A percentile compares a stretch with the other conserved stretches of the same genome.
Evolutionary conservation across 805 yeast species (phyloP).

Genomic region (Metschnikowia cerradonensis): DNA sequence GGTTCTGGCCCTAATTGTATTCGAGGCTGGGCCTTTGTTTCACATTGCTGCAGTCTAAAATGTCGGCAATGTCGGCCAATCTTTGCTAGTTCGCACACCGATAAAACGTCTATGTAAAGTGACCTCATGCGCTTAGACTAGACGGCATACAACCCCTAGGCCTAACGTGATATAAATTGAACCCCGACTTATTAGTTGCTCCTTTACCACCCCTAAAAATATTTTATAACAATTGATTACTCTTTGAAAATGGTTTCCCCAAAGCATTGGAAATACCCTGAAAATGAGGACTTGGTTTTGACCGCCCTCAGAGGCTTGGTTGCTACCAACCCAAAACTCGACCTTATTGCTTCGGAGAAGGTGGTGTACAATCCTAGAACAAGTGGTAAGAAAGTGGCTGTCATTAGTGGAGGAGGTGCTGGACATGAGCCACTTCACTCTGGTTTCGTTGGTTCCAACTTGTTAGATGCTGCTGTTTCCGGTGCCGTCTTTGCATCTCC

Average conservation of each 20-base stretch:
- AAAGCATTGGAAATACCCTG: conserved; percentile 50
- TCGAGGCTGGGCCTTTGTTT: not conserved
- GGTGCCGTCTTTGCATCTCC: conserved; percentile 96
- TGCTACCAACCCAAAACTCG: conserved; percentile 51
- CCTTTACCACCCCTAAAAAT: not conserved
- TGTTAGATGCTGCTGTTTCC: conserved; percentile 81
- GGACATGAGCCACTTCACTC: conserved; percentile 96
- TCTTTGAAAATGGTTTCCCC: conserved; percentile 9
- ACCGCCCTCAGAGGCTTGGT: conserved; percentile 51
- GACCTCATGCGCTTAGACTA: not conserved
- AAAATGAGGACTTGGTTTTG: conserved; percentile 43
- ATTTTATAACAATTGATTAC: not conserved
- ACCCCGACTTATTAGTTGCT: not conserved
- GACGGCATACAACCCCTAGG: not conserved
- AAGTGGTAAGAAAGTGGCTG: conserved; percentile 50
- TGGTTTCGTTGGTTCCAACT: conserved; percentile 83
- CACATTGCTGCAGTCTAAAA: not conserved
- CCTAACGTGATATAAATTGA: not conserved
- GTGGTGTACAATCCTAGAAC: conserved; percentile 48
- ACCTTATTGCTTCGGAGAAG: conserved; percentile 51
- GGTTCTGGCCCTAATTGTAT: not conserved
- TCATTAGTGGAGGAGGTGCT: conserved; percentile 90
- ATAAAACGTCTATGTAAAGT: not conserved
- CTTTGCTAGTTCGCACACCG: not conserved
- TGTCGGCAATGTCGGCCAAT: not conserved